phyloP scores from a whole-genome alignment of 306 rosid genomes.

The Cercis canadensis region DNA sequence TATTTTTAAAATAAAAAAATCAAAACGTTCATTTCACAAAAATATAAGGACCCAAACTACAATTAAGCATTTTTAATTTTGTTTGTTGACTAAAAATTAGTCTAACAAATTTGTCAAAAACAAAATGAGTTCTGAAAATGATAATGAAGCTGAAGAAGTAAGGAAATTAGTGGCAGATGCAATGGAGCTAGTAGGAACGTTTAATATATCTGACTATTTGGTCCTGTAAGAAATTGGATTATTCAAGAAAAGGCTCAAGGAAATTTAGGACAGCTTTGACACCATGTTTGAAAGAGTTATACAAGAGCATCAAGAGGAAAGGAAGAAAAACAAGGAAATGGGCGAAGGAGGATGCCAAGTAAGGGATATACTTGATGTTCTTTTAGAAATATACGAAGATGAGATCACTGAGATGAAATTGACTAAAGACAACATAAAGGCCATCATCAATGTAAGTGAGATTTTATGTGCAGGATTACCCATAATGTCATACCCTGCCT shows the following conservation, averaged over 20 bases:
- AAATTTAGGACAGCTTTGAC: conserved; percentile 48
- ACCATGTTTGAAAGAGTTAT: conserved; percentile 55
- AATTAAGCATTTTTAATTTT: too few species aligned
- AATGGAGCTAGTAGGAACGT: conserved; percentile 32
- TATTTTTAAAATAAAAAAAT: too few species aligned
- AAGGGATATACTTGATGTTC: conserved; percentile 58
- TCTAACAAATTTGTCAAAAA: too few species aligned
- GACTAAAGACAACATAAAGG: conserved; percentile 63
- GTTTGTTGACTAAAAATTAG: too few species aligned
- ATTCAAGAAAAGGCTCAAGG: conserved; percentile 47
- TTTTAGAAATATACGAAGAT: conserved; percentile 52
- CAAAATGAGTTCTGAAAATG: conserved; percentile 40
- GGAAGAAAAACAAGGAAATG: conserved; percentile 17
- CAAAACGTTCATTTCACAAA: too few species aligned
- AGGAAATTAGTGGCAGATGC: conserved; percentile 45
- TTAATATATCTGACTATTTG: conserved; percentile 37
- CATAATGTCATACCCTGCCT: too few species aligned
- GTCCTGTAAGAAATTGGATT: conserved; percentile 52
- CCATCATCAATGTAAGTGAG: conserved; percentile 55
- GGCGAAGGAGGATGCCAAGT: background rate
- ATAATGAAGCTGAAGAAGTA: conserved; percentile 43
- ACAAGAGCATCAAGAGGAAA: conserved; percentile 59
- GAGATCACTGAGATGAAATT: conserved; percentile 47
- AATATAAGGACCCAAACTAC: too few species aligned
- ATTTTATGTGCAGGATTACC: too few species aligned